Evolutionary conservation across 345 rosid species (phyloP), one percentile per base, ranked within the genome.

Genomic region (Raphanus raphanistrum): DNA sequence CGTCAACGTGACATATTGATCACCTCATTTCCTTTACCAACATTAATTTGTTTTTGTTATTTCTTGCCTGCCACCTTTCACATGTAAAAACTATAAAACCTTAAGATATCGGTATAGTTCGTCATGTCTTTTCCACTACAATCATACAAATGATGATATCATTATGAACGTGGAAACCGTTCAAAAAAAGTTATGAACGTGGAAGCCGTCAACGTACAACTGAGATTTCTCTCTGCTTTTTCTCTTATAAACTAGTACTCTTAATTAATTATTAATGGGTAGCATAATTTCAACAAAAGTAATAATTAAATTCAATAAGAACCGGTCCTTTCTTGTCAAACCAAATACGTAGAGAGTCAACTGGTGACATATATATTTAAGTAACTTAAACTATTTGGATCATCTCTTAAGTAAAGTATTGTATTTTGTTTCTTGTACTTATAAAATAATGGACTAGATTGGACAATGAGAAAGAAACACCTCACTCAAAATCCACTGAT

Each of bases 301-400:
- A 54, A 36, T 17, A 62, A 15, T 5, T 29, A 71, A 8, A 78
- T 57, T 64, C 36, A 10, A 25, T 26, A 17, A 71, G 66, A 71
- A 77, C 58, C 36, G 54, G 72, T 66, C 69, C 5, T 78, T 71
- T 78, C 73, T 66, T 78, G 76, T 78, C 81, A 78, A 78, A 72
- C 73, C 26, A n/a, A 72, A 58, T 78, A 78, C 73, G 73, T 66
- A 59, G 55, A 72, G 73, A 78, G 81, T 72, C 81, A 59, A 72
- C 32, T 72, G 77, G 77, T 66, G 38, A 50, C 21, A n/a, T n/a
- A n/a, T n/a, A 3, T 17, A 21, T 72, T 48, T 45, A n/a, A 45
- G 68, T 27, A 33, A 70, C 3, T 64, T 52, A 43, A 66, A 65
- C 81, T 54, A 77, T 43, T 70, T 70, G 33, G 76, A 71, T 63